Evolutionary conservation across 2,329 filamentous ascomycete species (phyloP), one percentile per base, ranked within the genome.

Genomic region (Monosporascus cannonballus): DNA sequence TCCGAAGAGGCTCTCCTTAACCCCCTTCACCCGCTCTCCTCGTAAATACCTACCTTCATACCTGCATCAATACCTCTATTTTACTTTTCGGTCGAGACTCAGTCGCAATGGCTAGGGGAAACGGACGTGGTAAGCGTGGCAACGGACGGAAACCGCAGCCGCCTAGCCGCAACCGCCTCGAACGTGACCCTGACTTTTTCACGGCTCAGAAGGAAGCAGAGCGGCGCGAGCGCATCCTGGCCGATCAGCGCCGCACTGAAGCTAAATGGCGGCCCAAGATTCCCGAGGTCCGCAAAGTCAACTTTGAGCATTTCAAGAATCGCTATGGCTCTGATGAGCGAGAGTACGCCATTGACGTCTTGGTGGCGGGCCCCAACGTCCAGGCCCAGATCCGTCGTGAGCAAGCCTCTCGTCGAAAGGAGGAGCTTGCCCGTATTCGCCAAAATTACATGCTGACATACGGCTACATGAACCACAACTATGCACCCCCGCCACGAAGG

Each of bases 241-340:
- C 69, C 17, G 66, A 72, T 42, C 65, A 61, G 9, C 68, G 66
- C 24, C 68, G 70, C 36, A 62, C 56, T 11, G 67, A 64, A 14
- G 61, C 70, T 49, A 73, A 72, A 54, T 73, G 70, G 70, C 68
- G 69, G 1, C 59, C 68, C 52, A 73, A 73, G 68, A 68, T 76
- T 20, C 69, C 70, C 1, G 64, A 67, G 25, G 68, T 72, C n/a
- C 66, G 70, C 48, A 71, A 67, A 54, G 66, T 72, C 51, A 70
- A 72, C 59, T 74, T 73, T 51, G 71, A 73, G 56, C 66, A 70
- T 57, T 75, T 73, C 63, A 75, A 74, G 60, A 75, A 75, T 55
- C 64, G 69, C 50, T 72, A 69, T 14, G 62, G 62, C 11, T 46
- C 68, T 14, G 62, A 70, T 1, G 62, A 71, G 54, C 67, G 61